Evolutionary conservation across 345 rosid genomes (phyloP).

Genomic region (Aquilaria sinensis): DNA sequence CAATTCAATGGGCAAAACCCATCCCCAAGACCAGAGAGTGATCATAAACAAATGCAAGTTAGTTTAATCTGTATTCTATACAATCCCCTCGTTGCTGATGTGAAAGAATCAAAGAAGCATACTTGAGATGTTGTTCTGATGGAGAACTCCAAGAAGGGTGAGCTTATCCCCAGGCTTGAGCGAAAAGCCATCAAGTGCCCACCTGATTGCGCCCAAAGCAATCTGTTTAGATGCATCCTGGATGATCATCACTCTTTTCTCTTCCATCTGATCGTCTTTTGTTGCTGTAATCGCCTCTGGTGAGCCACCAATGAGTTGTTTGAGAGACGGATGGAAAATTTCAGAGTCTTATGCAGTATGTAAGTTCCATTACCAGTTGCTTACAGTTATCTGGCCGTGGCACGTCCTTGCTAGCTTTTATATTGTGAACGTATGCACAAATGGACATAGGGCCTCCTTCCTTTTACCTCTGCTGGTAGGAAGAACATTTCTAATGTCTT

Average conservation of each 20-base stretch:
- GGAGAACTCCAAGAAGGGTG: conserved; percentile 36
- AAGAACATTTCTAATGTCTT: too few relatives aligned
- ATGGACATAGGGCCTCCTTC: too few relatives aligned
- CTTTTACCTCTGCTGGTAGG: too few relatives aligned
- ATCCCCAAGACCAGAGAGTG: conserved; percentile 25
- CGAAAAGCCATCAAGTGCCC: conserved; percentile 32
- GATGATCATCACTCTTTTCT: conserved; percentile 38
- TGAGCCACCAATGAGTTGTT: too few relatives aligned
- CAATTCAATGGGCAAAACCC: conserved; percentile 37
- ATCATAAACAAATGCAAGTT: neutral
- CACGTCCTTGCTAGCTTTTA: too few relatives aligned
- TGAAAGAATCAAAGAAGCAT: conserved; percentile 37
- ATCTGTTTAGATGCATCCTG: conserved; percentile 34
- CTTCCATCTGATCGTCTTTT: conserved; percentile 12
- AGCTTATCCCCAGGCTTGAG: conserved; percentile 36
- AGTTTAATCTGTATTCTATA: neutral
- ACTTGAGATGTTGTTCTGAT: conserved; percentile 60
- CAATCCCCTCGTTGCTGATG: conserved; percentile 2
- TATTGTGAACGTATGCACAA: too few relatives aligned
- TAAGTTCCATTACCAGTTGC: too few relatives aligned
- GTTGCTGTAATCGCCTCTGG: too few relatives aligned
- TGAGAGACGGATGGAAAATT: too few relatives aligned
- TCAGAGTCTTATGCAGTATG: too few relatives aligned
- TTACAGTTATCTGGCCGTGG: too few relatives aligned
- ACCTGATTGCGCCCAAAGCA: conserved; percentile 19